A percentile compares a stretch with the other conserved stretches of the same genome.
phyloP scores from a whole-genome alignment of 345 rosid genomes.

The Syzygium jambos region DNA sequence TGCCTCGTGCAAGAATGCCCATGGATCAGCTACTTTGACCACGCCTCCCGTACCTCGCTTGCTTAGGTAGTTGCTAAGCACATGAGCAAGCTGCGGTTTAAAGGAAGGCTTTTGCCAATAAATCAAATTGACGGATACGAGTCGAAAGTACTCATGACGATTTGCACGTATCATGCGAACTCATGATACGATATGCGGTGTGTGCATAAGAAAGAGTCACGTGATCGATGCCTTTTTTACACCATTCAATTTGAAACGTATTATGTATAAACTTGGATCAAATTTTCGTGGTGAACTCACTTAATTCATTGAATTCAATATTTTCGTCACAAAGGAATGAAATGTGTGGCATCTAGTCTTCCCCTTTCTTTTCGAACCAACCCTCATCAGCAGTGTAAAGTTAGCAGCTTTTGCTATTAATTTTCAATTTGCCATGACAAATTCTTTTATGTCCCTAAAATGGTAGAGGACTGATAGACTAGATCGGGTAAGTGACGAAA shows the following conservation, averaged over 20 bases:
- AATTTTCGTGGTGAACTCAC: not conserved
- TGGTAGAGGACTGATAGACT: too few species aligned
- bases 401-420: too few species aligned
- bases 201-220: not conserved
- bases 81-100: not conserved
- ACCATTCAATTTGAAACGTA: not conserved
- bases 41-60: not conserved
- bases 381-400: not conserved
- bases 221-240: not conserved
- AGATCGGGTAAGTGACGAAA: too few species aligned
- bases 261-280: not conserved
- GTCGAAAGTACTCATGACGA: not conserved
- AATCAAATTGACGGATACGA: not conserved
- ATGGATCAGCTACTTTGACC: not conserved
- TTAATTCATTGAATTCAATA: not conserved
- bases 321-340: too few species aligned
- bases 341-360: not conserved
- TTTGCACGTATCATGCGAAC: not conserved
- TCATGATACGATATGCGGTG: too few species aligned
- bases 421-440: too few species aligned
- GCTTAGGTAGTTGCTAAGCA: not conserved
- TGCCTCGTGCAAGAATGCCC: conserved; percentile 12
- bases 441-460: too few species aligned
- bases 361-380: not conserved
- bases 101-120: not conserved